These are phyloP conservation scores for Thalassiosira profunda DNA, from an alignment of 108 stramenopile species.

Conservation along the genomic window DNA sequence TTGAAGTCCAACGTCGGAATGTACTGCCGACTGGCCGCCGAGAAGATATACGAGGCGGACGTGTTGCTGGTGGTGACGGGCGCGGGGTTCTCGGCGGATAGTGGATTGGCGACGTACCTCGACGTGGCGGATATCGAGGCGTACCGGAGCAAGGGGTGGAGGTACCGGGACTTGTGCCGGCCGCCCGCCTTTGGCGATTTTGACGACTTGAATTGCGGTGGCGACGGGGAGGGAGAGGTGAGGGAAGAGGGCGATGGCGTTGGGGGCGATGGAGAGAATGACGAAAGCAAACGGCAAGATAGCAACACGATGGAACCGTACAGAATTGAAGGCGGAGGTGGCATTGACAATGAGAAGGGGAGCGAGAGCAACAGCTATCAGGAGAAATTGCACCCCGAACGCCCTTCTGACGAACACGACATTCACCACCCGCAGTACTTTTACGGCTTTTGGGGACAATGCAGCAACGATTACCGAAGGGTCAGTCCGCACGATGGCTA, in stretches of 20 bases:
- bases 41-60: conserved; percentile 28
- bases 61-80: conserved; percentile 48
- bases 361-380: not conserved
- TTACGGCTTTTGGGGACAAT: conserved; percentile 56
- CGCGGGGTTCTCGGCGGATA: conserved; percentile 52
- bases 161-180: conserved; percentile 37
- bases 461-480: conserved; percentile 46
- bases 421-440: conserved; percentile 36
- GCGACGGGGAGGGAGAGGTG: too few relatives aligned
- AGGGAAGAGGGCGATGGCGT: not conserved
- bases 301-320: not conserved
- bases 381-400: not conserved
- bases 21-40: conserved; percentile 18
- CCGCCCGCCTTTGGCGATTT: conserved; percentile 6
- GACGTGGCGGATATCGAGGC: conserved; percentile 47
- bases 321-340: not conserved
- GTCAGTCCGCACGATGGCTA: conserved; percentile 58
- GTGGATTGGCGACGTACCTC: conserved; percentile 37
- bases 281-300: not conserved
- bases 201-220: not conserved
- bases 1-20: conserved; percentile 5
- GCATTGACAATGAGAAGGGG: not conserved
- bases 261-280: not conserved
- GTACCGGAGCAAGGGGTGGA: conserved; percentile 37
- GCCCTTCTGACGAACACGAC: not conserved